Evolutionary conservation across 495 filamentous ascomycete genomes (phyloP).

Genomic region (Penicillium roqueforti): DNA sequence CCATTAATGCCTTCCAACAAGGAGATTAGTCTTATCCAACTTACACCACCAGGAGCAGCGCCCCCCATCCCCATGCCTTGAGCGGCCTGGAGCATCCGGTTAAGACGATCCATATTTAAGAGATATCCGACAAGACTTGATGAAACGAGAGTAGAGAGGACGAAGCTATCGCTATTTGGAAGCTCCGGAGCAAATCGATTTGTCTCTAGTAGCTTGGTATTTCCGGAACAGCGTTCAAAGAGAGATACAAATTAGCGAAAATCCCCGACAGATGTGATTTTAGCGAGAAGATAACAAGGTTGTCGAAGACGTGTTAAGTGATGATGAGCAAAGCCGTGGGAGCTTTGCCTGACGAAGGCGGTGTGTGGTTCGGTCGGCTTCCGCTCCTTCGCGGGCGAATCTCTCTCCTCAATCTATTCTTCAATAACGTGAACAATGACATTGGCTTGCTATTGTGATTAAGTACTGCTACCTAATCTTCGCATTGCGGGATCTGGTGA

Average conservation of each 20-base stretch:
- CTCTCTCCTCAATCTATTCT: conserved; percentile 18
- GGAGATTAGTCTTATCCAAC: conserved; percentile 26
- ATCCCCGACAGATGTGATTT: neutral
- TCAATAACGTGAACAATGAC: conserved; percentile 19
- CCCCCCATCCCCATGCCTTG: conserved; percentile 72
- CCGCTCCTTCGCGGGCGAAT: conserved; percentile 24
- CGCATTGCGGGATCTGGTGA: conserved; percentile 9
- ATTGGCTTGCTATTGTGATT: conserved; percentile 10
- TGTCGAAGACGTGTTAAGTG: conserved; percentile 9
- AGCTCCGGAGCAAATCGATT: conserved; percentile 27
- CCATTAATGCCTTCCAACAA: neutral
- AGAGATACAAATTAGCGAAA: neutral
- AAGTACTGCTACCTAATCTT: conserved; percentile 4
- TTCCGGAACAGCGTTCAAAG: neutral
- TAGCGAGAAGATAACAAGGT: conserved; percentile 4
- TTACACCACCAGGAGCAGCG: conserved; percentile 71
- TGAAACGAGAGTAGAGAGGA: conserved; percentile 16
- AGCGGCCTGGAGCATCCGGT: conserved; percentile 73
- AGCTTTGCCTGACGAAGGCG: conserved; percentile 33
- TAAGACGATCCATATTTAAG: conserved; percentile 75
- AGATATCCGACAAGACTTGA: conserved; percentile 19
- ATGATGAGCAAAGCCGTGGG: conserved; percentile 13
- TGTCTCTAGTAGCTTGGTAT: conserved; percentile 2
- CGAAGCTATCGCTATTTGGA: conserved; percentile 37
- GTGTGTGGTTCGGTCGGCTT: conserved; percentile 18